Evolutionary conservation across 192 early-diverging fungal genomes (phyloP), one percentile per base, ranked within the genome.

Genomic region (Chytriomyces sp.): DNA sequence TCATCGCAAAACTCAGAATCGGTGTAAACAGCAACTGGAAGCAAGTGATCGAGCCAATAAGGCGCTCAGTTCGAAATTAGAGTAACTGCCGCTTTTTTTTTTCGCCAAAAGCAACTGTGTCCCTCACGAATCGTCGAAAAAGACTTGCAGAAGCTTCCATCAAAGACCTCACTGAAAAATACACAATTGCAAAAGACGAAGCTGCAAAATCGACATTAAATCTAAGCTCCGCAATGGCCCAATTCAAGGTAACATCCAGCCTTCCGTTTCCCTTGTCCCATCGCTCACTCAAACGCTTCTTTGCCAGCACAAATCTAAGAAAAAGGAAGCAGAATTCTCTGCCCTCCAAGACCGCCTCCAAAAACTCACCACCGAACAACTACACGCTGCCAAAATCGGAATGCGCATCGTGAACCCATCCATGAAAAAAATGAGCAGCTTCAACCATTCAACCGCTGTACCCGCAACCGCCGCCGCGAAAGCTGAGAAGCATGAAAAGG

Each of bases 171-270:
- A 62, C 53, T 9, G 71, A 61, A 28, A 73, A 73, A 62, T 18
- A 7, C 3, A 28, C 50, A 9, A 7, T 18, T 4, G 71, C 71
- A 73, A 73, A 73, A 46, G 71, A 73, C 20, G 71, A 73, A 59
- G 71, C 61, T 16, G 8, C 71, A 3, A 73, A 73, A 46, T 57
- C 71, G 46, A 45, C 60, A 60, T 44, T 35, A 8, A 63, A 18
- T 44, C 16, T 73, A 6, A 35, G 44, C 28, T 46, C 71, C 7
- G 20, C 71, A 11, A 10, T 73, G 35, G 53, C 60, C 1, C 71
- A 73, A 45, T 73, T 62, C 45, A 73, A 73, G 60, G 71, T 73
- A 18, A n/a, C n/a, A n/a, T n/a, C n/a, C n/a, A n/a, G n/a, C n/a
- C n/a, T n/a, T n/a, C n/a, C n/a, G n/a, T n/a, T n/a, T n/a, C n/a